Conservation (phyloP, 371 early-diverging fungal species). For the Encephalitozoon hellem region DNA sequence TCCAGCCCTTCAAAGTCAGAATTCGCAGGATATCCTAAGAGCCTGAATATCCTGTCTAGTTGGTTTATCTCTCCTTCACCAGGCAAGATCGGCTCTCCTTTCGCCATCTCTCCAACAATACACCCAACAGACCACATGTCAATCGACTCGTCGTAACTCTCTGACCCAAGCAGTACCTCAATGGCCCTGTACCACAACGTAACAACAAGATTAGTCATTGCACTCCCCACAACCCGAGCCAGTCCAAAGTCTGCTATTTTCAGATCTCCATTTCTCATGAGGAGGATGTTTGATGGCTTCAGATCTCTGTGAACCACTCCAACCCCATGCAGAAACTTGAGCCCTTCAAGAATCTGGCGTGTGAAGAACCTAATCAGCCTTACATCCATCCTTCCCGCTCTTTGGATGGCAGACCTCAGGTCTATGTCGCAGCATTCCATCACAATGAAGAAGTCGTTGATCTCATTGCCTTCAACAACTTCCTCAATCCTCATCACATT, state of each 20-base stretch:
- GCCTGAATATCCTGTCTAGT: background rate
- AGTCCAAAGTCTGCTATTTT: constrained; percentile 99
- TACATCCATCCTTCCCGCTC: background rate
- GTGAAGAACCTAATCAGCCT: background rate
- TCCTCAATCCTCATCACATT: constrained; percentile 13
- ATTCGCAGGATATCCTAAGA: constrained; percentile 1
- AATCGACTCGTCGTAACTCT: constrained; percentile 2
- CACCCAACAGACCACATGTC: constrained; percentile 67
- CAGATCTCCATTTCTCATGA: constrained; percentile 73
- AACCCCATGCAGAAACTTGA: constrained; percentile 27
- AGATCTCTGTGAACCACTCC: constrained; percentile 83
- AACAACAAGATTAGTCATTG: constrained; percentile 21
- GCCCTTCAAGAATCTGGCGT: constrained; percentile 24
- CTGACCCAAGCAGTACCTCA: constrained; percentile 8
- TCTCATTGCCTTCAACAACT: constrained; percentile 63
- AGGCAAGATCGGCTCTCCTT: constrained; percentile 5
- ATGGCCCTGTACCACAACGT: constrained; percentile 21
- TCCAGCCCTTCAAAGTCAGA: background rate
- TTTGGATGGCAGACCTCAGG: constrained; percentile 42
- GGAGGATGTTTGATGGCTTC: constrained; percentile 92
- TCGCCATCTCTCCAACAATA: constrained; percentile 71
- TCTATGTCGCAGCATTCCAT: constrained; percentile 71
- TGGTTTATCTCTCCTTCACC: constrained; percentile 19
- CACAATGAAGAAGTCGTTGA: constrained; percentile 67
- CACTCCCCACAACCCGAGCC: background rate